phyloP scores from a whole-genome alignment of 192 early-diverging fungal genomes.

The Coemansia sp. region DNA sequence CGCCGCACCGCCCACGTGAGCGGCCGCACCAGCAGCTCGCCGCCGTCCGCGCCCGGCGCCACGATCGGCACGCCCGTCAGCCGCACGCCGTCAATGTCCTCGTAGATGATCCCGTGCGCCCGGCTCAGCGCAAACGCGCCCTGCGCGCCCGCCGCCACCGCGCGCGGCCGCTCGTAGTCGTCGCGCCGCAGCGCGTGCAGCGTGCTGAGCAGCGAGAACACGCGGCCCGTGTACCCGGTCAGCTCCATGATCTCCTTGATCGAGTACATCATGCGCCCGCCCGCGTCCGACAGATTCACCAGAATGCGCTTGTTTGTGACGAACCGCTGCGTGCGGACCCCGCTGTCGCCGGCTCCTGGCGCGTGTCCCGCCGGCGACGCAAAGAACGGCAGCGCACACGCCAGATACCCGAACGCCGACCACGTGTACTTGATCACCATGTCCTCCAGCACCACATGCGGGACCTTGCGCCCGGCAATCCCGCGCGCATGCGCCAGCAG shows the following conservation, averaged over 20 bases:
- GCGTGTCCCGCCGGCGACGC: slow-evolving; percentile 57
- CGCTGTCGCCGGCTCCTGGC: slow-evolving; percentile 15
- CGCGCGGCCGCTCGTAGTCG: slow-evolving; percentile 48
- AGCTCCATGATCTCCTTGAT: slow-evolving; percentile 92
- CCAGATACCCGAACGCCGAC: slow-evolving; percentile 85
- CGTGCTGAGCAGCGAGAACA: slow-evolving; percentile 81
- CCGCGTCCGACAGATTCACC: slow-evolving; percentile 87
- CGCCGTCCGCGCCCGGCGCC: slow-evolving; percentile 64
- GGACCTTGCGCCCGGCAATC: slow-evolving; percentile 79
- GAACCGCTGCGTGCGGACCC: slow-evolving; percentile 74
- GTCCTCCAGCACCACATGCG: slow-evolving; percentile 93
- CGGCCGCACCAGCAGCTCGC: slow-evolving; percentile 85
- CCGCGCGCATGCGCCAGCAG: slow-evolving; percentile 81
- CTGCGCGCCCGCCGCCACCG: not conserved
- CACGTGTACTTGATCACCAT: slow-evolving; percentile 97
- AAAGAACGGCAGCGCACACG: slow-evolving; percentile 88
- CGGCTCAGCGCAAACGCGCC: slow-evolving; percentile 19
- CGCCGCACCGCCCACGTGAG: slow-evolving; percentile 84
- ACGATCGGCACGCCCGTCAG: slow-evolving; percentile 91
- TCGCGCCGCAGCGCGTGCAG: slow-evolving; percentile 71
- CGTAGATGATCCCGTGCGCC: slow-evolving; percentile 28
- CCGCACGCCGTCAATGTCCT: slow-evolving; percentile 68
- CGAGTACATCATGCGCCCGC: slow-evolving; percentile 95
- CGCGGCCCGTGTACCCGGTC: slow-evolving; percentile 84
- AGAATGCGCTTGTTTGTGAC: slow-evolving; percentile 92